Evolutionary conservation across 1,284 basidiomycete species (phyloP), one percentile per base, ranked within the genome.

Genomic region (Sanghuangporus sanghuang): DNA sequence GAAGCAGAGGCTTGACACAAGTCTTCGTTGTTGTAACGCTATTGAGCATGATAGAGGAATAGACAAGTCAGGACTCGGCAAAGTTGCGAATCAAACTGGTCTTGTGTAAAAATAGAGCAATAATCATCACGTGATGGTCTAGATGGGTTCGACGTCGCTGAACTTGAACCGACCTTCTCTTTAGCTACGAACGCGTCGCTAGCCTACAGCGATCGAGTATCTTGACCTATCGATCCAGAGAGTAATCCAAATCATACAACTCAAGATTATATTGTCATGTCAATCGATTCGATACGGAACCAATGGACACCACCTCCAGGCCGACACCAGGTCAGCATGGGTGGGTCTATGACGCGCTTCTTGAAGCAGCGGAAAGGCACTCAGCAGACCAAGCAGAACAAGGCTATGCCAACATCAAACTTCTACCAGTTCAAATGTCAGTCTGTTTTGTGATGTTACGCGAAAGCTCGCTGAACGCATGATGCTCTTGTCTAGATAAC

Each of bases 391-490:
- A 65, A 52, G 58, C 61, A 57, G 58, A 61, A 39, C 23, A 66
- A 66, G 50, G 40, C 42, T n/a, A 72, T 83, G 52, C 84, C 83
- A 36, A 81, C 84, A 68, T 79, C 81, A 55, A 86, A 89, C 67
- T 89, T 87, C 72, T 89, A 87, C 70, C 84, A 87, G 32, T 82
- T 91, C 67, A 79, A 85, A 67, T 91, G 89, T 90, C 69, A 85
- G 80, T 39, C 32, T 40, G 27, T 42, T 49, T 32, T 57, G 21
- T 39, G 38, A 23, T 38, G 16, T 6, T 18, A 18, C 23, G 9
- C 32, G 32, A 53, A 16, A 52, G 27, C 65, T 56, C 39, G 61
- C 55, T 44, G 44, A 59, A 38, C 56, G 52, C 21, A 14, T 11
- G 57, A 42, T 50, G 8, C 12, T 58, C 18, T 46, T 61, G 46